Conservation (phyloP, 257 asterid species). For the Capsicum pubescens region DNA sequence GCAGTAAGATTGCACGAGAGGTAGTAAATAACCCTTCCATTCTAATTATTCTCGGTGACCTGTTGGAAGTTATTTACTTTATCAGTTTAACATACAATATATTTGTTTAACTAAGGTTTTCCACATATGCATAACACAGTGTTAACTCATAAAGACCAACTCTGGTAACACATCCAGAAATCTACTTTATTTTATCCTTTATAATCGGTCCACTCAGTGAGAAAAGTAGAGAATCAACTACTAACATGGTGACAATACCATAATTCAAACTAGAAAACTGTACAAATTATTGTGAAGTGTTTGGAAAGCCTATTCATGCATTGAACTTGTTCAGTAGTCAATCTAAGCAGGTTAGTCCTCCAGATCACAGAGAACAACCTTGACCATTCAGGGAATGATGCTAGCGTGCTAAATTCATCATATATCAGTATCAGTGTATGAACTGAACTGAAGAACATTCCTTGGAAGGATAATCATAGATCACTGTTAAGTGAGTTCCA, state of each 20-base stretch:
- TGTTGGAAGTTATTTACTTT: conserved; percentile 24
- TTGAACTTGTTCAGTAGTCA: not conserved
- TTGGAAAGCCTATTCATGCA: not conserved
- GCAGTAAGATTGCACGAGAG: not conserved
- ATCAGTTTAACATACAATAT: conserved; percentile 1
- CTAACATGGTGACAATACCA: not conserved
- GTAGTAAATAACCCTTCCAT: not conserved
- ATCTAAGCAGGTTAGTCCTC: conserved; percentile 6
- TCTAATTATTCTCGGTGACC: not conserved
- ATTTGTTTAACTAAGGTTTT: not conserved
- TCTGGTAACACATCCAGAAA: not conserved
- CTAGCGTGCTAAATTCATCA: not conserved
- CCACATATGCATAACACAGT: not conserved
- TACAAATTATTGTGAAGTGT: not conserved
- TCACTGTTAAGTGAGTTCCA: not conserved
- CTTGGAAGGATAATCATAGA: conserved; percentile 6
- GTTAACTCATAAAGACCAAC: conserved; percentile 21
- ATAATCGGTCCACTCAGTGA: conserved; percentile 2
- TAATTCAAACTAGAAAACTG: conserved; percentile 3
- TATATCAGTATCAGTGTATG: not conserved
- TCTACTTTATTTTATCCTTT: not conserved
- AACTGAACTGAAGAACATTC: not conserved
- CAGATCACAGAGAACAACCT: conserved; percentile 4
- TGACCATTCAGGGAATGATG: conserved; percentile 2
- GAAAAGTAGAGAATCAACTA: not conserved